Percentiles rank a stretch among this genome's conserved stretches.
Evolutionary conservation across 2,329 filamentous ascomycete genomes (phyloP).

Genomic region (Paecilomyces fulvus): DNA sequence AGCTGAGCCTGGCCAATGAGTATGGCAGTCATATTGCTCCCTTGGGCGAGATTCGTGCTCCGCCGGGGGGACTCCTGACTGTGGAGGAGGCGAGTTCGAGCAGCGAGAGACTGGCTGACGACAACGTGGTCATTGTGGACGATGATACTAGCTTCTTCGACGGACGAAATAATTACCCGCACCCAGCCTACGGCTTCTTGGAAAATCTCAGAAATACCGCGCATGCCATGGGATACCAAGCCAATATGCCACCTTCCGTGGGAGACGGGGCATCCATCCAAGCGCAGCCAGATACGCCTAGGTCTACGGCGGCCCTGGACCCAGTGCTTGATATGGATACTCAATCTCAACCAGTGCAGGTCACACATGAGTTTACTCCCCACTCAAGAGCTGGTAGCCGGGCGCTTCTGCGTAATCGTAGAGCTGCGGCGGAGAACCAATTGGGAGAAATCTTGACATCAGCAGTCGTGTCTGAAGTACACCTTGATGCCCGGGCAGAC

Average conservation of each 20-base stretch:
- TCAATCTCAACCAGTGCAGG: constrained; percentile 4
- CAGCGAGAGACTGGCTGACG: constrained; percentile 26
- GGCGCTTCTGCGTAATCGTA: constrained; percentile 18
- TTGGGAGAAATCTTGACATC: constrained; percentile 22
- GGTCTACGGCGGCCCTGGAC: constrained; percentile 1
- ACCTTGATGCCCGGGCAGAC: constrained; percentile 28
- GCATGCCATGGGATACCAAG: constrained; percentile 12
- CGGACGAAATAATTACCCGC: constrained; percentile 25
- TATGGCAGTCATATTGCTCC: constrained; percentile 55
- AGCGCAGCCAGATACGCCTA: constrained; percentile 8
- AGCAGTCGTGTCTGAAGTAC: constrained; percentile 31
- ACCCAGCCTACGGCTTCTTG: constrained; percentile 29
- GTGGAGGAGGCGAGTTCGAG: constrained; percentile 37
- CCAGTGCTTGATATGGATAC: constrained; percentile 4
- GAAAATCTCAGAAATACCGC: constrained; percentile 23
- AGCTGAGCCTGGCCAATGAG: constrained; percentile 53
- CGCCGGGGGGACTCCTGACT: constrained; percentile 26
- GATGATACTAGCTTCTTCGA: constrained; percentile 32
- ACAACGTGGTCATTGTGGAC: constrained; percentile 28
- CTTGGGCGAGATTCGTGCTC: constrained; percentile 47
- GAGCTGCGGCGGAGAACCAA: constrained; percentile 6
- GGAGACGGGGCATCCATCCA: constrained; percentile 10
- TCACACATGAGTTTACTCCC: constrained; percentile 20
- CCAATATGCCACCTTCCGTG: constrained; percentile 8
- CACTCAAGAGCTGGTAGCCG: constrained; percentile 18